These are phyloP conservation scores for Babesia gibsoni DNA, from an alignment of 169 alveolate genomes.

Conservation along the genomic window DNA sequence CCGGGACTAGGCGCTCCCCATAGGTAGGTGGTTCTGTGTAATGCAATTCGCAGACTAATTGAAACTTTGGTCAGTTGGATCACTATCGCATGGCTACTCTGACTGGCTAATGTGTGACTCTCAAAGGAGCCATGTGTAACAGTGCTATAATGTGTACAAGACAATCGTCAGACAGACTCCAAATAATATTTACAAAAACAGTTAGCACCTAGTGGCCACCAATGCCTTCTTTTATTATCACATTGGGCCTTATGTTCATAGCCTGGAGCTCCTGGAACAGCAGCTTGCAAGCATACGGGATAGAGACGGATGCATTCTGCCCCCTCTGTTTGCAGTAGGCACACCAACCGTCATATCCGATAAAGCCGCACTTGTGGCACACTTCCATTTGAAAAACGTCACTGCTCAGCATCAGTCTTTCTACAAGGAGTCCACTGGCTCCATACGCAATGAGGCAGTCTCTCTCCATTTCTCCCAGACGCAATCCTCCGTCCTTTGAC, in stretches of 20 bases:
- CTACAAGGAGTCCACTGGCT: slow-evolving; percentile 94
- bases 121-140: no score
- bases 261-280: slow-evolving; percentile 89
- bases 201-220: neutral
- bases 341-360: slow-evolving; percentile 93
- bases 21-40: neutral
- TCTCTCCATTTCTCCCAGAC: slow-evolving; percentile 99
- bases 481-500: slow-evolving; percentile 98
- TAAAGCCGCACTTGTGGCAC: slow-evolving; percentile 92
- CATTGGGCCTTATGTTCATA: slow-evolving; percentile 85
- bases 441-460: slow-evolving; percentile 99
- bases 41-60: no score
- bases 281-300: slow-evolving; percentile 94
- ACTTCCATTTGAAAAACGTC: slow-evolving; percentile 96
- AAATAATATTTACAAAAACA: no score
- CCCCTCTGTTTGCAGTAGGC: slow-evolving; percentile 87
- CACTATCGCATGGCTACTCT: neutral
- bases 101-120: neutral
- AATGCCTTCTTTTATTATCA: slow-evolving; percentile 53
- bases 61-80: no score
- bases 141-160: no score
- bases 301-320: slow-evolving; percentile 70
- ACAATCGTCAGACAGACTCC: no score
- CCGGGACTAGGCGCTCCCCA: neutral
- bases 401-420: slow-evolving; percentile 95